Evolutionary conservation across 345 rosid species (phyloP).

Genomic region (Passiflora organensis): DNA sequence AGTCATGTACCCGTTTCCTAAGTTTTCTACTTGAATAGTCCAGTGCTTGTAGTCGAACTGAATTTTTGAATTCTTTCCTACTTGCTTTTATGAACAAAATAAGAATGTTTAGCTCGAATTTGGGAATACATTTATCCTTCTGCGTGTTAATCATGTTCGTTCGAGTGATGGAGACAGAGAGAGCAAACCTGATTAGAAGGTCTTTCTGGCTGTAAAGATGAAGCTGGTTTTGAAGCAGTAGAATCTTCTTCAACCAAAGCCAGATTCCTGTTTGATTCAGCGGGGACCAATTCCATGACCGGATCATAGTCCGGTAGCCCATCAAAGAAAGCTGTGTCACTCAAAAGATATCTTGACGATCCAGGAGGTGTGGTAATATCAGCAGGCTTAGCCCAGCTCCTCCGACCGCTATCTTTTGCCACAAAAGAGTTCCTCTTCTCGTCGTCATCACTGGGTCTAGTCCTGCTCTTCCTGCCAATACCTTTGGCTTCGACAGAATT

Average conservation of each 20-base stretch:
- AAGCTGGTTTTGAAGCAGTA: slow-evolving; percentile 27
- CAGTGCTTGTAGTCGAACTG: no score
- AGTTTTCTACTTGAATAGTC: no score
- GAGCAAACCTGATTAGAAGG: slow-evolving; percentile 49
- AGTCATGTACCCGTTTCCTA: no score
- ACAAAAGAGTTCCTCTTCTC: background rate
- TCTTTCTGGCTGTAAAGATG: slow-evolving; percentile 27
- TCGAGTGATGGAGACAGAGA: background rate
- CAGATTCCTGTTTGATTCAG: slow-evolving; percentile 19
- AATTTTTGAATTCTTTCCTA: no score
- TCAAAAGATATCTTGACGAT: slow-evolving; percentile 65
- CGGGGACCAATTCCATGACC: slow-evolving; percentile 26
- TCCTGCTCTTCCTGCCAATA: no score
- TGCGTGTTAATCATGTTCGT: no score
- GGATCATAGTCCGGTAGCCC: slow-evolving; percentile 43
- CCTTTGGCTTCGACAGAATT: no score
- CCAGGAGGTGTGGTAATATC: slow-evolving; percentile 57
- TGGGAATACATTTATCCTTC: background rate
- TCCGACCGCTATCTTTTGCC: slow-evolving; percentile 21
- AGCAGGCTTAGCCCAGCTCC: slow-evolving; percentile 34
- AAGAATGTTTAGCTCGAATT: no score
- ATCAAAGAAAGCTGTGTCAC: slow-evolving; percentile 34
- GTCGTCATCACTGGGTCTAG: slow-evolving; percentile 10
- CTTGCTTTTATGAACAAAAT: no score
- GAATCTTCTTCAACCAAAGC: slow-evolving; percentile 21